A percentile compares a stretch with the other conserved stretches of the same genome.
Evolutionary conservation across 495 filamentous ascomycete species (phyloP).

Genomic region (Sordaria brevicollis): DNA sequence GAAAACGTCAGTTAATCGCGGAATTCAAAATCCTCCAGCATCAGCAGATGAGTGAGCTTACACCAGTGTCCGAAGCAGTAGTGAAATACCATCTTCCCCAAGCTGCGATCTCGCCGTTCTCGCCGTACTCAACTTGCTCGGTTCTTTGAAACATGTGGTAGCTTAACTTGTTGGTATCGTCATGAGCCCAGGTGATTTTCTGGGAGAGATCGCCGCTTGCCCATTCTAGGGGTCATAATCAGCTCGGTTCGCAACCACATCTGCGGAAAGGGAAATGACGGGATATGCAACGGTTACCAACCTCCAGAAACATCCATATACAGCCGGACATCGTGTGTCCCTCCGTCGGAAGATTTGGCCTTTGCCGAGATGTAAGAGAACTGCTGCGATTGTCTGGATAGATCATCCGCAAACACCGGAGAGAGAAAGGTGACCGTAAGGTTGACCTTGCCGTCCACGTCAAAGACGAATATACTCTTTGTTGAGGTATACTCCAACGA

Average conservation of each 20-base stretch:
- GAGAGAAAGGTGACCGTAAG: slow-evolving; percentile 77
- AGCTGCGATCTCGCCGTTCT: slow-evolving; percentile 62
- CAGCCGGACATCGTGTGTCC: slow-evolving; percentile 57
- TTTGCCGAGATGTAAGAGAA: slow-evolving; percentile 75
- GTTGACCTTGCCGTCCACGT: slow-evolving; percentile 51
- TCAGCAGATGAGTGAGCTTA: slow-evolving; percentile 15
- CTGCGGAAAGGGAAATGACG: slow-evolving; percentile 36
- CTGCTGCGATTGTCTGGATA: slow-evolving; percentile 74
- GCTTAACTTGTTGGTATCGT: slow-evolving; percentile 23
- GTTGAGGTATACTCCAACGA: slow-evolving; percentile 74
- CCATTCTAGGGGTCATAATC: slow-evolving; percentile 25
- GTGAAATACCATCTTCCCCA: slow-evolving; percentile 79
- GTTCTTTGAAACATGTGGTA: slow-evolving; percentile 49
- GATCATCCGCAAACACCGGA: slow-evolving; percentile 79
- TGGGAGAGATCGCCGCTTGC: slow-evolving; percentile 30
- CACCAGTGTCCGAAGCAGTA: slow-evolving; percentile 29
- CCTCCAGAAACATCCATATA: slow-evolving; percentile 84
- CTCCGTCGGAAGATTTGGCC: slow-evolving; percentile 43
- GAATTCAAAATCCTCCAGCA: background rate
- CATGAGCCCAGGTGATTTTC: slow-evolving; percentile 30
- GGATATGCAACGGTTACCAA: slow-evolving; percentile 45
- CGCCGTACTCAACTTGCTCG: slow-evolving; percentile 56
- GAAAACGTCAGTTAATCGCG: slow-evolving; percentile 5
- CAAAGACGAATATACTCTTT: slow-evolving; percentile 76
- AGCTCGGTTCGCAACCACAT: slow-evolving; percentile 12